phyloP scores from a whole-genome alignment of 768 basidiomycete genomes.

The Hericium rajendrae region DNA sequence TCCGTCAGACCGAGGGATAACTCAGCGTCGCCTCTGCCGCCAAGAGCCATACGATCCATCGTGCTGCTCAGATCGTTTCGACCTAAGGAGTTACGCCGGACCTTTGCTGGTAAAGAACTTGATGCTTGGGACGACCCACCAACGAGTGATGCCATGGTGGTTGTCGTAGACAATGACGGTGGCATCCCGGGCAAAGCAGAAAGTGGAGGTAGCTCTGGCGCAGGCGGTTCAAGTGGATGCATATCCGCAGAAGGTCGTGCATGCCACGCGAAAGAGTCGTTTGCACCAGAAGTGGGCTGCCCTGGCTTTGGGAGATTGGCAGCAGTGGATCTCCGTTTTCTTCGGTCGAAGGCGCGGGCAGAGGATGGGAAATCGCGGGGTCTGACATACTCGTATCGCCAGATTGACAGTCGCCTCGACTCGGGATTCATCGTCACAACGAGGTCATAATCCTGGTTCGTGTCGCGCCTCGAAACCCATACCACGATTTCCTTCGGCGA shows the following conservation, averaged over 20 bases:
- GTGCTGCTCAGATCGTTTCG: conserved; percentile 50
- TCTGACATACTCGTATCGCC: conserved; percentile 64
- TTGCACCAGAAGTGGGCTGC: conserved; percentile 14
- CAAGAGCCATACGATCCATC: conserved; percentile 61
- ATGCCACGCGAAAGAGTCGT: conserved; percentile 11
- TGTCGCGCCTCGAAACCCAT: conserved; percentile 41
- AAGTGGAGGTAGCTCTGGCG: conserved; percentile 24
- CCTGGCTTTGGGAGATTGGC: conserved; percentile 11
- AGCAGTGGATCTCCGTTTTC: conserved; percentile 24
- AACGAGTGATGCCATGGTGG: conserved; percentile 38
- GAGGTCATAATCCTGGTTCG: conserved; percentile 35
- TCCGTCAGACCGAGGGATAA: conserved; percentile 32
- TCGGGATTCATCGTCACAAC: conserved; percentile 51
- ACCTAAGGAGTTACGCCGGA: conserved; percentile 25
- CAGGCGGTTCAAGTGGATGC: conserved; percentile 26
- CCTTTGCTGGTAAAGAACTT: neutral
- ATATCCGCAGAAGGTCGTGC: conserved; percentile 14
- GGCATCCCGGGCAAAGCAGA: conserved; percentile 44
- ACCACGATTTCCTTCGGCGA: conserved; percentile 57
- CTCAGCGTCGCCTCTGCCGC: conserved; percentile 38
- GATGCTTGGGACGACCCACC: conserved; percentile 11
- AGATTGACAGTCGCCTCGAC: conserved; percentile 46
- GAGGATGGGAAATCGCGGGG: conserved; percentile 45
- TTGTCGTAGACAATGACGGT: conserved; percentile 40
- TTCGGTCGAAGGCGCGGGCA: conserved; percentile 26